phyloP scores from a whole-genome alignment of 495 filamentous ascomycete genomes.

The Cetradonia linearis region DNA sequence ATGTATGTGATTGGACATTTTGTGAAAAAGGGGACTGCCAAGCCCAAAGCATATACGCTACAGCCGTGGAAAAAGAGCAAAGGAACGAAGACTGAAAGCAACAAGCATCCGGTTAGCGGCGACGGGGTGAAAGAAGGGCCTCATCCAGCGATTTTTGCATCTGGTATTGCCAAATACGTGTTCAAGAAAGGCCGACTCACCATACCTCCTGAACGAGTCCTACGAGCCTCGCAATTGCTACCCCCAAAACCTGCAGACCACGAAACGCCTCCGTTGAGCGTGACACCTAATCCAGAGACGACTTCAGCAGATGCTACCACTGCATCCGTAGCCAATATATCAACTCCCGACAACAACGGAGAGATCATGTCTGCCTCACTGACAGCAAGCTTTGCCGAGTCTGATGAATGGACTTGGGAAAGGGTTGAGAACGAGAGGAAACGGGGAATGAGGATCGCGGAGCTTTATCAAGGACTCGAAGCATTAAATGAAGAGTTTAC shows the following conservation, averaged over 20 bases:
- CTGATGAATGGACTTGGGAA: conserved; percentile 45
- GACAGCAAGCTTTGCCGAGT: not conserved
- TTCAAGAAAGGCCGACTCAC: conserved; percentile 82
- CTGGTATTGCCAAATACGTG: conserved; percentile 75
- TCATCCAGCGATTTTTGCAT: conserved; percentile 50
- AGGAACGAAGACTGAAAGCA: not conserved
- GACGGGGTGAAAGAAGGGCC: not conserved
- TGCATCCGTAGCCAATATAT: not conserved
- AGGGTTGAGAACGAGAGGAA: conserved; percentile 47
- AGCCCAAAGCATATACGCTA: conserved; percentile 19
- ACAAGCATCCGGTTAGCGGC: not conserved
- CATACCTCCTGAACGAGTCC: conserved; percentile 66
- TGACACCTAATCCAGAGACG: not conserved
- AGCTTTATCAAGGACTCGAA: conserved; percentile 43
- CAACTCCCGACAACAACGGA: conserved; percentile 12
- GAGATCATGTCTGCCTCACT: conserved; percentile 14
- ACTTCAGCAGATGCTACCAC: conserved; percentile 2
- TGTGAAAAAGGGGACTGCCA: conserved; percentile 45
- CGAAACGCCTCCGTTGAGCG: conserved; percentile 4
- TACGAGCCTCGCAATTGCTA: conserved; percentile 58
- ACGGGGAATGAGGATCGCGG: conserved; percentile 44
- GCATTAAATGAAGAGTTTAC: conserved; percentile 34
- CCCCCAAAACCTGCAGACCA: conserved; percentile 37
- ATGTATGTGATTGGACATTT: conserved; percentile 66
- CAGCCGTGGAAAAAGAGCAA: conserved; percentile 19